Percentiles rank a stretch among this genome's conserved stretches.
These are phyloP conservation scores for Claviceps humidiphila DNA, from an alignment of 2,329 filamentous ascomycete species.

Conservation along the genomic window DNA sequence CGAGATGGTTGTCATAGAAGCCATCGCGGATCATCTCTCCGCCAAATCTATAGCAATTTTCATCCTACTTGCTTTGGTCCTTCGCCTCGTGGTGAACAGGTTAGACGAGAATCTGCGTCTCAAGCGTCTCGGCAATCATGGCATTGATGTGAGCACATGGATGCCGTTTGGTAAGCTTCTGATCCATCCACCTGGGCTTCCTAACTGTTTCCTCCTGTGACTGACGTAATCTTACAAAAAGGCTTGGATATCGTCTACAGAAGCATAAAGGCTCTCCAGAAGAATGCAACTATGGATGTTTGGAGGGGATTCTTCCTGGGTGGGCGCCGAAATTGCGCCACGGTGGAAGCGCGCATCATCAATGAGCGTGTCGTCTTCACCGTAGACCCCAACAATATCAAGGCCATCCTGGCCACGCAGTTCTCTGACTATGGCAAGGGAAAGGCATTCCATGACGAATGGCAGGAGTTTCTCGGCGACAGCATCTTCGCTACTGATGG, in stretches of 20 bases:
- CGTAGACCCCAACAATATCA: conserved; percentile 42
- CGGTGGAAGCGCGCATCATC: conserved; percentile 52
- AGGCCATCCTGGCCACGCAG: conserved; percentile 40
- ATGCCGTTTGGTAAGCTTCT: conserved; percentile 32
- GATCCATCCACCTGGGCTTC: not conserved
- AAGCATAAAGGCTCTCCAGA: conserved; percentile 38
- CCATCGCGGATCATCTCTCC: conserved; percentile 30
- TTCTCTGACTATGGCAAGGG: conserved; percentile 42
- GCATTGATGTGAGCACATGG: conserved; percentile 20
- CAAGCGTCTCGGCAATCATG: conserved; percentile 30
- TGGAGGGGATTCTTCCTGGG: conserved; percentile 44
- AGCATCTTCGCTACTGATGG: conserved; percentile 71
- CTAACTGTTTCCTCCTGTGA: not conserved
- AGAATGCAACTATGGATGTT: conserved; percentile 44
- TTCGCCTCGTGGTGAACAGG: conserved; percentile 25
- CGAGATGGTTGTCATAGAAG: conserved; percentile 37
- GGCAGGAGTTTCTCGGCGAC: conserved; percentile 37
- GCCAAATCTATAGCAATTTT: conserved; percentile 24
- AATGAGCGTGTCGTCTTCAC: conserved; percentile 27
- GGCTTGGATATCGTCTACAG: conserved; percentile 51
- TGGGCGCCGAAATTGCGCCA: conserved; percentile 30
- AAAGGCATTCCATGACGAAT: conserved; percentile 25
- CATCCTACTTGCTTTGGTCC: conserved; percentile 21
- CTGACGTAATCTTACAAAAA: conserved; percentile 2
- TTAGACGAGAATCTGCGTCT: conserved; percentile 32